Percentiles rank a stretch among this genome's conserved stretches.
phyloP scores from a whole-genome alignment of 2,329 filamentous ascomycete genomes.

The Fusarium subglutinans region DNA sequence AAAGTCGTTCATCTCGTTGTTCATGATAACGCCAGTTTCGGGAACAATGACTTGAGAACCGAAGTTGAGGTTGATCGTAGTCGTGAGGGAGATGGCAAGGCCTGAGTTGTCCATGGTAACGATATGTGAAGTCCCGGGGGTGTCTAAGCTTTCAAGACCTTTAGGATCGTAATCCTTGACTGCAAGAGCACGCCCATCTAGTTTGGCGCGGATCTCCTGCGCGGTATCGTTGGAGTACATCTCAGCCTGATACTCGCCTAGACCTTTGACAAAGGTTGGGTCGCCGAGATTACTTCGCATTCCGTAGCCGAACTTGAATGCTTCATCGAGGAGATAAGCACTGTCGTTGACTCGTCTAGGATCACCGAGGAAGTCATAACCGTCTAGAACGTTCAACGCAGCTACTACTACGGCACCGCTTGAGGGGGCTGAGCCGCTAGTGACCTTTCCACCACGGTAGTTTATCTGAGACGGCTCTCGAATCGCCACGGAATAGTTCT shows the following conservation, averaged over 20 bases:
- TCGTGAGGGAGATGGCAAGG: slow-evolving; percentile 79
- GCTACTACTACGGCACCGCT: slow-evolving; percentile 77
- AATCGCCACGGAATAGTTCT: slow-evolving; percentile 74
- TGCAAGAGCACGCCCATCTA: slow-evolving; percentile 54
- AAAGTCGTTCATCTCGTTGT: slow-evolving; percentile 75
- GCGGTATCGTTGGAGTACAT: slow-evolving; percentile 71
- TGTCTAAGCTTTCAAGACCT: slow-evolving; percentile 61
- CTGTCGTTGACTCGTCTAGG: slow-evolving; percentile 65
- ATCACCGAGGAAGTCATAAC: slow-evolving; percentile 72
- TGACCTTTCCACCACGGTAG: slow-evolving; percentile 77
- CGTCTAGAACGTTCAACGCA: slow-evolving; percentile 78
- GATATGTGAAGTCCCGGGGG: slow-evolving; percentile 74
- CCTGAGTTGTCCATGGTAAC: slow-evolving; percentile 75
- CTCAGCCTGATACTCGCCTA: slow-evolving; percentile 68
- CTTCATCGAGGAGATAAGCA: slow-evolving; percentile 84
- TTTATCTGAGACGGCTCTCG: slow-evolving; percentile 68
- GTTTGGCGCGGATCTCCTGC: slow-evolving; percentile 59
- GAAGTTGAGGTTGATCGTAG: slow-evolving; percentile 83
- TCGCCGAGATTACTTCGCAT: slow-evolving; percentile 79
- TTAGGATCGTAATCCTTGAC: slow-evolving; percentile 56
- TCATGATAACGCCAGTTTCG: slow-evolving; percentile 82
- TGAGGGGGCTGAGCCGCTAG: slow-evolving; percentile 74
- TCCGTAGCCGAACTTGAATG: slow-evolving; percentile 84
- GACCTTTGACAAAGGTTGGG: slow-evolving; percentile 71
- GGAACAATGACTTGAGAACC: slow-evolving; percentile 80